These are phyloP conservation scores for Rhodotorula toruloides DNA, from an alignment of 768 basidiomycete species.

Conservation along the genomic window DNA sequence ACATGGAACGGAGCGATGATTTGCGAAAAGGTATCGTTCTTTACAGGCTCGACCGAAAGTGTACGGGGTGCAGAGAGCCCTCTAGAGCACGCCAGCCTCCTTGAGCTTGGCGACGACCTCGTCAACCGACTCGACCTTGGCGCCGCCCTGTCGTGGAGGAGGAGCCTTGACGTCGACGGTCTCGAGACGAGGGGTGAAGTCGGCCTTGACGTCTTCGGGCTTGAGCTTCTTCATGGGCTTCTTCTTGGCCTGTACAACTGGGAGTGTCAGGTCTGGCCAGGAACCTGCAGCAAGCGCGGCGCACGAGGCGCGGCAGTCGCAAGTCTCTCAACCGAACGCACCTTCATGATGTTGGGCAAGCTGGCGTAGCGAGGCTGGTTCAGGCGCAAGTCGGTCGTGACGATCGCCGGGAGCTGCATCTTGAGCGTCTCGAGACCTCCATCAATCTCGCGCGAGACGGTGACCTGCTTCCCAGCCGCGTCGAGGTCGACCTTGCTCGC, in stretches of 20 bases:
- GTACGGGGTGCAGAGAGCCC: no score
- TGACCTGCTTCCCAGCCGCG: constrained; percentile 59
- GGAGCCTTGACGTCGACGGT: constrained; percentile 84
- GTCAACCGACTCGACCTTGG: constrained; percentile 82
- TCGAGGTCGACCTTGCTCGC: constrained; percentile 72
- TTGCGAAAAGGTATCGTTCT: no score
- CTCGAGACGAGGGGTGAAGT: constrained; percentile 75
- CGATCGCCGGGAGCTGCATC: constrained; percentile 71
- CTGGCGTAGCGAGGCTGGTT: constrained; percentile 90
- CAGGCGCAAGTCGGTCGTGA: constrained; percentile 87
- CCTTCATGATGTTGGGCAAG: constrained; percentile 93
- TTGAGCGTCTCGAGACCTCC: constrained; percentile 81
- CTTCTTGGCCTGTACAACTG: constrained; percentile 72
- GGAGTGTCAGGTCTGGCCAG: background rate
- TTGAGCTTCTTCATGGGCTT: constrained; percentile 83
- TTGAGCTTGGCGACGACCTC: constrained; percentile 83
- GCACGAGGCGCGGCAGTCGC: background rate
- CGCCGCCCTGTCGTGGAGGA: constrained; percentile 80
- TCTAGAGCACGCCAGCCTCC: constrained; percentile 62
- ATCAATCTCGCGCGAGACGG: constrained; percentile 84
- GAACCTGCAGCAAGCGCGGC: background rate
- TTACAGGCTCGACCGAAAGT: no score
- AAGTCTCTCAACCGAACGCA: background rate
- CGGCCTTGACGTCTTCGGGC: constrained; percentile 71
- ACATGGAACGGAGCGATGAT: no score